A percentile compares a stretch with the other conserved stretches of the same genome.
Conservation (phyloP, 1,139 yeast genomes). For the Kodamaea fungicola region DNA sequence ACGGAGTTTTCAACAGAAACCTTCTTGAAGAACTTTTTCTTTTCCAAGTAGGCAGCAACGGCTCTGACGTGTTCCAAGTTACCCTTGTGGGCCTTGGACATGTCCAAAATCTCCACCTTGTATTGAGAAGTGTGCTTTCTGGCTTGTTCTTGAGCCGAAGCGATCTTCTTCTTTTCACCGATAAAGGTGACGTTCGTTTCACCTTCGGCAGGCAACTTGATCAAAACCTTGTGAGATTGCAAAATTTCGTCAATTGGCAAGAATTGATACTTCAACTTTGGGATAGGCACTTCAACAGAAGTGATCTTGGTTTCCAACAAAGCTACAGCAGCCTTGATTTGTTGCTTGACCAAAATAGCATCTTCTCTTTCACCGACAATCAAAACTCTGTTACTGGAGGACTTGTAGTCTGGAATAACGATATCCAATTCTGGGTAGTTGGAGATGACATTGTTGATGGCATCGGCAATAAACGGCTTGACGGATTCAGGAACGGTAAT, state of each 20-base stretch:
- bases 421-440: constrained; percentile 27
- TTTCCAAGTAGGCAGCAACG: constrained; percentile 62
- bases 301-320: constrained; percentile 37
- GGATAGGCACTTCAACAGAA: constrained; percentile 41
- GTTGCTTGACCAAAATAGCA: constrained; percentile 48
- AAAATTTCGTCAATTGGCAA: constrained; percentile 46
- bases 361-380: constrained; percentile 65
- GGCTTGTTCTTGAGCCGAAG: constrained; percentile 59
- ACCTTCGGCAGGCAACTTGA: constrained; percentile 51
- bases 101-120: constrained; percentile 67
- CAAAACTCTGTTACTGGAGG: constrained; percentile 30
- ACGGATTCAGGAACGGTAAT: constrained; percentile 45
- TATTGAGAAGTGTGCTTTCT: constrained; percentile 48
- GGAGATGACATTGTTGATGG: constrained; percentile 20
- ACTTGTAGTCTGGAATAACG: constrained; percentile 30
- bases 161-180: constrained; percentile 56
- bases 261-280: constrained; percentile 42
- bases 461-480: constrained; percentile 49
- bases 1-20: constrained; percentile 49
- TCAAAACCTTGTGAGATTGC: constrained; percentile 57
- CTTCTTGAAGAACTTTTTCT: constrained; percentile 45
- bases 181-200: constrained; percentile 55
- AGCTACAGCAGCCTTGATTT: constrained; percentile 46
- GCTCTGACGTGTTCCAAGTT: constrained; percentile 71
- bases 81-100: constrained; percentile 85